Percentiles rank a stretch among this genome's conserved stretches.
phyloP scores from a whole-genome alignment of 768 basidiomycete genomes.

The Phylloporus rhodoxanthus region DNA sequence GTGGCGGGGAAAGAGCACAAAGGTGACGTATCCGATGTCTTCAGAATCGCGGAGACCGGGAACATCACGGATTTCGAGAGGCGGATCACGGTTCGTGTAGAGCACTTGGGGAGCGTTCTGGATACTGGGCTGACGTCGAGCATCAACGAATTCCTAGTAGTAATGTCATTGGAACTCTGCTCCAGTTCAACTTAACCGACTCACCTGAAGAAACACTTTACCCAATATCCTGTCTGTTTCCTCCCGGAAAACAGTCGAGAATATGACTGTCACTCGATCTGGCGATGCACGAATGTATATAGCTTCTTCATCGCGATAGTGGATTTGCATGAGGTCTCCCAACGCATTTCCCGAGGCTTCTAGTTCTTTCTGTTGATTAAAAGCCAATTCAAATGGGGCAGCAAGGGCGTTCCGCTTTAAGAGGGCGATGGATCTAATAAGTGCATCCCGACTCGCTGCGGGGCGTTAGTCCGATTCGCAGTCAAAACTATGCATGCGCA shows the following conservation, averaged over 20 bases:
- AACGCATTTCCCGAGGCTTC: conserved; percentile 61
- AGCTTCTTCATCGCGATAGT: conserved; percentile 95
- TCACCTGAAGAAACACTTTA: conserved; percentile 94
- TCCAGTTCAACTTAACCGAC: conserved; percentile 4
- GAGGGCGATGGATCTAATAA: conserved; percentile 76
- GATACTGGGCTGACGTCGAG: conserved; percentile 85
- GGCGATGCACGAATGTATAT: conserved; percentile 91
- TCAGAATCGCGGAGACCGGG: conserved; percentile 76
- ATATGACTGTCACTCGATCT: conserved; percentile 96
- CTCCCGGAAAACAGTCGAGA: conserved; percentile 94
- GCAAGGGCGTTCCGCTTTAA: conserved; percentile 92
- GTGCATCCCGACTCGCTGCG: conserved; percentile 70
- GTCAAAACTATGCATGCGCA: conserved; percentile 32
- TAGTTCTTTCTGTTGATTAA: conserved; percentile 76
- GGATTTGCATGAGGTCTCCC: conserved; percentile 86
- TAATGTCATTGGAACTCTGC: conserved; percentile 4
- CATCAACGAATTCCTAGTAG: conserved; percentile 93
- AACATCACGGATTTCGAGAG: conserved; percentile 90
- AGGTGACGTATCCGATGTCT: conserved; percentile 94
- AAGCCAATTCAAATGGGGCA: conserved; percentile 89
- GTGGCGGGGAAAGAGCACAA: conserved; percentile 96
- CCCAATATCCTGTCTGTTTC: conserved; percentile 97
- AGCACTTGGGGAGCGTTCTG: conserved; percentile 97
- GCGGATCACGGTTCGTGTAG: conserved; percentile 91
- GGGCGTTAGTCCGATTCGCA: conserved; percentile 6